phyloP scores from a whole-genome alignment of 306 rosid species.

The Hippophae gyantsensis region DNA sequence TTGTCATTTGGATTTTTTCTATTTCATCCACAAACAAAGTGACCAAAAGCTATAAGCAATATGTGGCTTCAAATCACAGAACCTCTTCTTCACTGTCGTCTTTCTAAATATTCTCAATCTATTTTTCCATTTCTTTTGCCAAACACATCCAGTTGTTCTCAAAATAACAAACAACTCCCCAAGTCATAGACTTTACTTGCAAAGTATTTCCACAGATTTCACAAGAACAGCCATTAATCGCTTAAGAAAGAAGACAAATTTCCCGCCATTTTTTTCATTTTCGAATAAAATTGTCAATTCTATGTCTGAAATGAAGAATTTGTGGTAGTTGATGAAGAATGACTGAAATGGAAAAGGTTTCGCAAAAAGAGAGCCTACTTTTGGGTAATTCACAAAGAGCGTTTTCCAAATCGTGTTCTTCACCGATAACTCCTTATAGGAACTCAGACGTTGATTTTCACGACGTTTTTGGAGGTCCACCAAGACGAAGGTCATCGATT shows the following conservation, averaged over 20 bases:
- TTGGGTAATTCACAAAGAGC: constrained; percentile 37
- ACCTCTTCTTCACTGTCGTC: background rate
- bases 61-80: constrained; percentile 38
- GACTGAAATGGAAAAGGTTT: constrained; percentile 43
- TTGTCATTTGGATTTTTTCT: constrained; percentile 18
- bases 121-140: constrained; percentile 15
- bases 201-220: background rate
- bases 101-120: constrained; percentile 8
- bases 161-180: background rate
- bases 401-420: constrained; percentile 26
- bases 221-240: background rate
- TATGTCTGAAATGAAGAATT: background rate
- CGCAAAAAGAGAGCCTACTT: constrained; percentile 44
- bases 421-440: constrained; percentile 22
- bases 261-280: constrained; percentile 28
- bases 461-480: constrained; percentile 94
- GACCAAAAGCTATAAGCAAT: constrained; percentile 8
- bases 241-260: background rate
- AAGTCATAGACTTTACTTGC: background rate
- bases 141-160: background rate
- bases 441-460: constrained; percentile 59
- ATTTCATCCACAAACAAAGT: constrained; percentile 26
- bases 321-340: background rate
- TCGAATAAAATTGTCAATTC: constrained; percentile 1
- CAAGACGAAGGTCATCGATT: constrained; percentile 42